Conservation (phyloP, 148 eudicot genomes). For the Chenopodium formosanum region DNA sequence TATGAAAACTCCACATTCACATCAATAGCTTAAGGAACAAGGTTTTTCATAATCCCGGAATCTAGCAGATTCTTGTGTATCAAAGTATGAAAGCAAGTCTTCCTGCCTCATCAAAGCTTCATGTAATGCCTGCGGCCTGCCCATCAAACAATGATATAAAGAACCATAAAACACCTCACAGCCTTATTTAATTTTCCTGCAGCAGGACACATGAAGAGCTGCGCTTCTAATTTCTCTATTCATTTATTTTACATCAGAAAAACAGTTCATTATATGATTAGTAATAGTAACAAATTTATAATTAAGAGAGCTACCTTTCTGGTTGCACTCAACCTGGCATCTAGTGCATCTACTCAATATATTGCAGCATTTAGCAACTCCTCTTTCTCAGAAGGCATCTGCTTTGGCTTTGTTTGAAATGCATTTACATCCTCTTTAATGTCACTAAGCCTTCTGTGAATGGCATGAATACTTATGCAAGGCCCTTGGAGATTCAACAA, state of each 20-base stretch:
- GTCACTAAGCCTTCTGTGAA: conserved; percentile 78
- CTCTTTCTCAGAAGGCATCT: conserved; percentile 70
- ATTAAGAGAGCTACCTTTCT: conserved; percentile 40
- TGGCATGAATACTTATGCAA: conserved; percentile 45
- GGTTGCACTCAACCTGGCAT: conserved; percentile 69
- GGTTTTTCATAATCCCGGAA: conserved; percentile 25
- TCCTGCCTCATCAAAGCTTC: conserved; percentile 78
- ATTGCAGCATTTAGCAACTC: conserved; percentile 68
- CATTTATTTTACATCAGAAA: no score
- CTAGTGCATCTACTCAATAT: conserved; percentile 72
- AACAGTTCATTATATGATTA: neutral
- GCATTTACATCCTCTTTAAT: conserved; percentile 60
- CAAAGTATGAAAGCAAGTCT: conserved; percentile 64
- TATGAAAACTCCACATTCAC: neutral
- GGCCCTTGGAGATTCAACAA: conserved; percentile 57
- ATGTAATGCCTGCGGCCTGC: conserved; percentile 77
- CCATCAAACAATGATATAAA: neutral
- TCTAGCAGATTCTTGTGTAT: conserved; percentile 45
- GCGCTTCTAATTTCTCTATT: no score
- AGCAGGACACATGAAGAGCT: no score
- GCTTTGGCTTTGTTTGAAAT: conserved; percentile 45
- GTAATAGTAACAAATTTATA: no score
- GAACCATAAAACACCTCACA: no score
- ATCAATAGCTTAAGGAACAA: neutral
- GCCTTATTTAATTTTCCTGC: no score